A percentile compares a stretch with the other conserved stretches of the same genome.
Conservation (phyloP, 73 alveolate genomes). For the Breviolum minutum region DNA sequence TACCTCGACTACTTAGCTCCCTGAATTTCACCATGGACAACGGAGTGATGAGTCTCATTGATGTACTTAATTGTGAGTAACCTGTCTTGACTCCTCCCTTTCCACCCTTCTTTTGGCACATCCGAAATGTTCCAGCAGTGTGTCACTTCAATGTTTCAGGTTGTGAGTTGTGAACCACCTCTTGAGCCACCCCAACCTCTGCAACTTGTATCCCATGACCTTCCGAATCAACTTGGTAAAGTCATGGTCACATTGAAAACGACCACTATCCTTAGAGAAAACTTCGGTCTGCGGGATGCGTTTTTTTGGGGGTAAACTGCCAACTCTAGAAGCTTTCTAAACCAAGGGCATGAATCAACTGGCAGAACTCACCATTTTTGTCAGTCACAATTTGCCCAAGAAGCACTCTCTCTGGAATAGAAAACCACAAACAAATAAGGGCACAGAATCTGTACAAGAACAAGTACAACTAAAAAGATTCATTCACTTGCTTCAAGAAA, state of each 20-base stretch:
- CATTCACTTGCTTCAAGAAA: too few relatives aligned
- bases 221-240: background rate
- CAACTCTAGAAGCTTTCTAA: background rate
- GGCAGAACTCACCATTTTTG: too few relatives aligned
- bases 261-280: background rate
- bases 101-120: background rate
- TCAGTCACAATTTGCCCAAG: background rate
- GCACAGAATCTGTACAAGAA: too few relatives aligned
- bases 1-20: too few relatives aligned
- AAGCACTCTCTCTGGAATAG: too few relatives aligned
- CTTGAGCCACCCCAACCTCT: background rate
- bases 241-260: constrained; percentile 33
- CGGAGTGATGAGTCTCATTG: too few relatives aligned
- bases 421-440: too few relatives aligned
- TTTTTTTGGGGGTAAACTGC: background rate
- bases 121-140: background rate
- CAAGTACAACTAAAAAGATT: too few relatives aligned
- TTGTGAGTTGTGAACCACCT: background rate
- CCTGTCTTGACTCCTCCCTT: too few relatives aligned
- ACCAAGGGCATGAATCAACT: background rate
- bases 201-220: background rate
- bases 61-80: too few relatives aligned
- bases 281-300: background rate
- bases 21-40: too few relatives aligned
- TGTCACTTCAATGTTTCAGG: background rate